A percentile compares a stretch with the other conserved stretches of the same genome.
Evolutionary conservation across 768 basidiomycete species (phyloP).

Genomic region (Lepiota subincarnata): DNA sequence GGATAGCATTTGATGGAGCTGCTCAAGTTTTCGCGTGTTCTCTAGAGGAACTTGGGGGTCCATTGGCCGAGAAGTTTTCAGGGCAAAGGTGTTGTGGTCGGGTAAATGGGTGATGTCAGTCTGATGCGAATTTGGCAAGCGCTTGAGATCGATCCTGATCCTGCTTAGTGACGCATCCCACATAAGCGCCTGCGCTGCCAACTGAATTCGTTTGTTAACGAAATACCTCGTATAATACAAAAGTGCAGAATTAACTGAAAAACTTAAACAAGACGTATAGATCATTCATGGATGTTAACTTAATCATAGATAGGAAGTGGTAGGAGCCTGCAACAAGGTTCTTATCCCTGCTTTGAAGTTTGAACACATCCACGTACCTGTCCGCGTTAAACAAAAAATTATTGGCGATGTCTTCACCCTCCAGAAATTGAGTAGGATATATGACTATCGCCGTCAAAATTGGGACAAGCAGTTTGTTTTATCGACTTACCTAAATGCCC

Average conservation of each 20-base stretch:
- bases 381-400: constrained; percentile 95
- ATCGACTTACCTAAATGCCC: constrained; percentile 77
- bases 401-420: constrained; percentile 87
- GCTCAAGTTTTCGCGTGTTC: not conserved
- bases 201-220: too few relatives aligned
- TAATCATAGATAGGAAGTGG: constrained; percentile 74
- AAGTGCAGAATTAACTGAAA: not conserved
- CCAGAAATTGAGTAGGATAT: constrained; percentile 82
- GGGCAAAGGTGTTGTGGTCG: too few relatives aligned
- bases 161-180: too few relatives aligned
- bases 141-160: too few relatives aligned
- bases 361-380: constrained; percentile 37
- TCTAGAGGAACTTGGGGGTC: not conserved
- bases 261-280: not conserved
- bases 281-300: constrained; percentile 2
- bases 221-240: not conserved
- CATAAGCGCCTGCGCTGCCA: too few relatives aligned
- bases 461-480: not conserved
- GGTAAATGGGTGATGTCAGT: too few relatives aligned
- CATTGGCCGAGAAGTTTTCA: not conserved
- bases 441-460: constrained; percentile 48
- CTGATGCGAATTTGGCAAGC: too few relatives aligned
- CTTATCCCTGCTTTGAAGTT: not conserved
- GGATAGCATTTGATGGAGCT: not conserved
- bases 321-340: constrained; percentile 42